Evolutionary conservation across 1,284 basidiomycete species (phyloP).

Genomic region (Tranzscheliella williamsii): DNA sequence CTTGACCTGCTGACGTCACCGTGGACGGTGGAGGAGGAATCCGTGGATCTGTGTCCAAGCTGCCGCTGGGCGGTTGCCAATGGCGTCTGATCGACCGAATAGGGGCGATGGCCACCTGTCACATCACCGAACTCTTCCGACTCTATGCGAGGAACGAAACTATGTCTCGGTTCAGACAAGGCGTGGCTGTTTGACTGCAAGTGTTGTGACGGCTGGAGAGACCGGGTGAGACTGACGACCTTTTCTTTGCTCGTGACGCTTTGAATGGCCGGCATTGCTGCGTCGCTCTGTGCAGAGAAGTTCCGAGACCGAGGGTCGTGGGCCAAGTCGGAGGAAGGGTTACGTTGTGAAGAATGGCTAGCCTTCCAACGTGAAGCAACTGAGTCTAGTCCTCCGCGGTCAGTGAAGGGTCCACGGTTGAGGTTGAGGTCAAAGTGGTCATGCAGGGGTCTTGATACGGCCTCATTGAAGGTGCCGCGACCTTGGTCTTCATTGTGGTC

Average conservation of each 20-base stretch:
- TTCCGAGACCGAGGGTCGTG: no score
- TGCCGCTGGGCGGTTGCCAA: constrained; percentile 18
- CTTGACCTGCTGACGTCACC: not conserved
- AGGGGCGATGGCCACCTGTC: not conserved
- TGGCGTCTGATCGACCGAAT: constrained; percentile 23
- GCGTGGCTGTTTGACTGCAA: not conserved
- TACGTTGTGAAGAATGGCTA: no score
- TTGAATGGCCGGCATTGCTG: constrained; percentile 17
- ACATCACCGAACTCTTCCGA: constrained; percentile 4
- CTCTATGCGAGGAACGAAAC: constrained; percentile 28
- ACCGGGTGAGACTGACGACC: constrained; percentile 41
- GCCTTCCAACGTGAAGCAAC: constrained; percentile 28
- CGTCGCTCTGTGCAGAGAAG: not conserved
- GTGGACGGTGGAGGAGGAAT: constrained; percentile 26
- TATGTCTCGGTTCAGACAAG: constrained; percentile 13
- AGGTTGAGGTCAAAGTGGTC: constrained; percentile 13
- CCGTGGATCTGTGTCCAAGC: constrained; percentile 22
- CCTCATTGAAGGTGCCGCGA: not conserved
- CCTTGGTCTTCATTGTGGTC: constrained; percentile 9
- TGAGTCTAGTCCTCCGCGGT: constrained; percentile 8
- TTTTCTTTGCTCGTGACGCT: constrained; percentile 31
- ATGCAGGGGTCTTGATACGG: not conserved
- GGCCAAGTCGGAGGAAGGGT: no score
- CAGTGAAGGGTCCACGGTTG: not conserved
- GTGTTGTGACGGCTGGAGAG: constrained; percentile 6